Percentiles rank a stretch among this genome's conserved stretches.
These are phyloP conservation scores for Dalbergia oliveri DNA, from an alignment of 306 rosid species.

Conservation along the genomic window DNA sequence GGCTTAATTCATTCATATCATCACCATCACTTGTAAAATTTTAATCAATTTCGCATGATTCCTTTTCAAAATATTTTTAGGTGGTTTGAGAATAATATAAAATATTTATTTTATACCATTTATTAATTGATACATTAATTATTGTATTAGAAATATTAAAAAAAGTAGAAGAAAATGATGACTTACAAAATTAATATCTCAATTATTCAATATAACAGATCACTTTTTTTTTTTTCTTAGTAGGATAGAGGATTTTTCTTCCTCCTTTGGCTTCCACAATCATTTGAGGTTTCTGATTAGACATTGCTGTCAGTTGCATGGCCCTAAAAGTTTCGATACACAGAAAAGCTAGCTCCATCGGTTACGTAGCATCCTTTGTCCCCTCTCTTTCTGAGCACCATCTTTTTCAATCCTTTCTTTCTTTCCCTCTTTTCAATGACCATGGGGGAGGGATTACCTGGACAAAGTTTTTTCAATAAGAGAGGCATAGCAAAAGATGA, in stretches of 20 bases:
- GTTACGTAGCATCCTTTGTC: conserved; percentile 40
- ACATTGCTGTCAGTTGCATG: conserved; percentile 43
- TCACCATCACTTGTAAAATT: not conserved
- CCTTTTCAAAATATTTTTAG: too few relatives aligned
- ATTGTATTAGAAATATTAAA: too few relatives aligned
- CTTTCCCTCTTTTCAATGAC: conserved; percentile 46
- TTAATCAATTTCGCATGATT: too few relatives aligned
- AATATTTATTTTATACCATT: too few relatives aligned
- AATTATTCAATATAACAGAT: too few relatives aligned
- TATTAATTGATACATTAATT: too few relatives aligned
- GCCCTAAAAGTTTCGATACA: conserved; percentile 32
- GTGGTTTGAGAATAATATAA: too few relatives aligned
- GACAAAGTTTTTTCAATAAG: conserved; percentile 48
- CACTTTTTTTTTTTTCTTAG: too few relatives aligned
- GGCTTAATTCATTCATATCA: conserved; percentile 19
- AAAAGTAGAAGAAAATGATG: too few relatives aligned
- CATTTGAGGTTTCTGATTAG: conserved; percentile 52
- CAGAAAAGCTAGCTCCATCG: conserved; percentile 44
- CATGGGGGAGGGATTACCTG: conserved; percentile 43
- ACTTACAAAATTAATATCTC: too few relatives aligned
- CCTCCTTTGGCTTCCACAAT: conserved; percentile 48
- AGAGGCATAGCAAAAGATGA: conserved; percentile 37
- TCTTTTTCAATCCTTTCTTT: conserved; percentile 34
- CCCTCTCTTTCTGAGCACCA: conserved; percentile 32
- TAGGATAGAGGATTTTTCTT: not conserved